phyloP scores from a whole-genome alignment of 108 stramenopile genomes.

The Mayamaea pseudoterrestris region DNA sequence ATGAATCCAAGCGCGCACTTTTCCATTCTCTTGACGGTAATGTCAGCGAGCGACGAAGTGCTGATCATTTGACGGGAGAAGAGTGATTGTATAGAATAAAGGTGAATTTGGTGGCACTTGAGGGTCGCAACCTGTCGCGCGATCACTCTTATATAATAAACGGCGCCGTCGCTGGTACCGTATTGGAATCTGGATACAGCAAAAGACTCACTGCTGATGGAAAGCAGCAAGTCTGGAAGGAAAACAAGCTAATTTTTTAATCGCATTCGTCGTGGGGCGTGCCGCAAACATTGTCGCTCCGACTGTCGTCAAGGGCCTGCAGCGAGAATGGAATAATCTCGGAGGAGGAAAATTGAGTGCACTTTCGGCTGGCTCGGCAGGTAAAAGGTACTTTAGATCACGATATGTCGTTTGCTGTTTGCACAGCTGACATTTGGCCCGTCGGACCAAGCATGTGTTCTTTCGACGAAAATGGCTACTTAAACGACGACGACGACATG shows the following conservation, averaged over 20 bases:
- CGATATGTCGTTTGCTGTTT: too few relatives aligned
- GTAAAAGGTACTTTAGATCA: too few relatives aligned
- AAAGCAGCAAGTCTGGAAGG: constrained; percentile 26
- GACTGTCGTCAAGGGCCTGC: too few relatives aligned
- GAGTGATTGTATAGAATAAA: constrained; percentile 50
- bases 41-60: not conserved
- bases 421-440: not conserved
- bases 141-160: constrained; percentile 27
- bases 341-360: too few relatives aligned
- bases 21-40: constrained; percentile 68
- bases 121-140: not conserved
- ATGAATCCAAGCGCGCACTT: constrained; percentile 75
- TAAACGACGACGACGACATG: not conserved
- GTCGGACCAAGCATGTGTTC: not conserved
- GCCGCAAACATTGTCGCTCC: constrained; percentile 59
- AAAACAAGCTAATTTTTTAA: constrained; percentile 44
- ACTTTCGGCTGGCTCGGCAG: too few relatives aligned
- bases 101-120: constrained; percentile 30
- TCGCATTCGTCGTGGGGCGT: constrained; percentile 68
- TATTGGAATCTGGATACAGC: constrained; percentile 44
- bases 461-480: constrained; percentile 2
- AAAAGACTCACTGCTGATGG: not conserved
- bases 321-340: too few relatives aligned
- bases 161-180: constrained; percentile 47
- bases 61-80: constrained; percentile 8